A percentile compares a stretch with the other conserved stretches of the same genome.
Evolutionary conservation across 352 stramenopile species (phyloP).

Genomic region (Phytophthora sp.): DNA sequence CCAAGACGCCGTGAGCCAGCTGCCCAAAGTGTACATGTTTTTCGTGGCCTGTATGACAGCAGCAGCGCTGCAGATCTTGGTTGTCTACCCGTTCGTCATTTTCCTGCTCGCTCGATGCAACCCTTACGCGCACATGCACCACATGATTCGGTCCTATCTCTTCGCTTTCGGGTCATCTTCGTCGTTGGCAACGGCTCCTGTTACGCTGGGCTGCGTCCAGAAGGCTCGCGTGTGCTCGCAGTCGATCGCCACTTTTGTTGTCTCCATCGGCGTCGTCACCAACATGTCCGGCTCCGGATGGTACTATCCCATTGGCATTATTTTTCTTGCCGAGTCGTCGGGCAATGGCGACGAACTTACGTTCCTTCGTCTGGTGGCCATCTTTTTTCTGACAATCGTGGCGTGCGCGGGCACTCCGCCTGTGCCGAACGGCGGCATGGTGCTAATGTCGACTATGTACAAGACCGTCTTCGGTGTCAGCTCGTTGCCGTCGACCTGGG

Average conservation of each 20-base stretch:
- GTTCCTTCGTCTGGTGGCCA: slow-evolving; percentile 41
- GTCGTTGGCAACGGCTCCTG: slow-evolving; percentile 67
- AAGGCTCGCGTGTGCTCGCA: slow-evolving; percentile 68
- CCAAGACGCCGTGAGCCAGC: slow-evolving; percentile 40
- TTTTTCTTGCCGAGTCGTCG: slow-evolving; percentile 68
- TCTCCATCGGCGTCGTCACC: slow-evolving; percentile 70
- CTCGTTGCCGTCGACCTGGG: slow-evolving; percentile 57
- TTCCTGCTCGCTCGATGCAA: slow-evolving; percentile 71
- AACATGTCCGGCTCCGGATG: slow-evolving; percentile 64
- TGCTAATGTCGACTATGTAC: slow-evolving; percentile 73
- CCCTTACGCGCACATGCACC: slow-evolving; percentile 70
- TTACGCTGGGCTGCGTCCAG: slow-evolving; percentile 69
- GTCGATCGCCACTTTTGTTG: slow-evolving; percentile 76
- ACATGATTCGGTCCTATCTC: slow-evolving; percentile 69
- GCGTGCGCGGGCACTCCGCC: slow-evolving; percentile 55
- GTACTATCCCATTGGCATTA: slow-evolving; percentile 68
- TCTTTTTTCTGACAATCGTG: slow-evolving; percentile 68
- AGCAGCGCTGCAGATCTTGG: slow-evolving; percentile 46
- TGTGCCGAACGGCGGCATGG: slow-evolving; percentile 54
- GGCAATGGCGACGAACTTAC: slow-evolving; percentile 64
- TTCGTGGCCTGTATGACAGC: slow-evolving; percentile 49
- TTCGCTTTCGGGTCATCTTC: slow-evolving; percentile 74
- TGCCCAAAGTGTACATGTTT: slow-evolving; percentile 62
- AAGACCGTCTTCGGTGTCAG: slow-evolving; percentile 60
- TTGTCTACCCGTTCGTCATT: slow-evolving; percentile 67